Conservation (phyloP, 192 early-diverging fungal species). For the Spizellomyces punctatus region DNA sequence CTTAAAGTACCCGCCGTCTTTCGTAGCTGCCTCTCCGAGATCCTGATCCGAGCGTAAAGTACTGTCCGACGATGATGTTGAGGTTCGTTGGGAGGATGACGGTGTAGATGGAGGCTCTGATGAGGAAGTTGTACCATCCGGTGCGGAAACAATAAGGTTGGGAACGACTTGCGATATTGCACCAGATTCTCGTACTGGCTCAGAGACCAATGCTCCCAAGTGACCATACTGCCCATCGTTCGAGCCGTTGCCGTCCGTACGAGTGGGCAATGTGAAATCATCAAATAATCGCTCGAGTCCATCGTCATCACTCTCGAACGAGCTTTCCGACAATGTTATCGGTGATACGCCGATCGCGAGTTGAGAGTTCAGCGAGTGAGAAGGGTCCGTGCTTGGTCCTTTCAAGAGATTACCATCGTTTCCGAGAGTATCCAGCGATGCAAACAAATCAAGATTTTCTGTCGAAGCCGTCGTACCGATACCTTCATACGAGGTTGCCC, state of each 20-base stretch:
- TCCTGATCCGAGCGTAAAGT: slow-evolving; percentile 1
- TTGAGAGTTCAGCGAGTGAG: neutral
- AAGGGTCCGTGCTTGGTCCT: neutral
- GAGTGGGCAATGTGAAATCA: slow-evolving; percentile 2
- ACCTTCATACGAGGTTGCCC: neutral
- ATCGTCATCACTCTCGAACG: neutral
- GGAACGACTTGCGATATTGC: slow-evolving; percentile 8
- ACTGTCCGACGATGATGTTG: too few relatives aligned
- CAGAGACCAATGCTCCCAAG: neutral
- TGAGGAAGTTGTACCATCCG: neutral
- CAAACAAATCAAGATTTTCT: slow-evolving; percentile 11
- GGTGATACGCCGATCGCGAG: slow-evolving; percentile 12
- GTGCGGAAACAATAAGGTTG: slow-evolving; percentile 19
- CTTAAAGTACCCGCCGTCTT: slow-evolving; percentile 13
- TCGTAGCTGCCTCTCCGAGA: neutral
- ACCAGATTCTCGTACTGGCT: neutral
- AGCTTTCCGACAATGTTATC: neutral
- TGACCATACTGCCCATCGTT: neutral
- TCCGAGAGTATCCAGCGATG: slow-evolving; percentile 10
- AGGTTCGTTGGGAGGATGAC: neutral
- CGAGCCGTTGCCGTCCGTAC: neutral
- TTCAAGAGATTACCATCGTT: neutral
- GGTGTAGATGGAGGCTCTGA: neutral
- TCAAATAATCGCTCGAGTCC: slow-evolving; percentile 17
- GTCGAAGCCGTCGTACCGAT: too few relatives aligned